Evolutionary conservation across 2,329 filamentous ascomycete genomes (phyloP).

Genomic region (Diaporthe amygdali): DNA sequence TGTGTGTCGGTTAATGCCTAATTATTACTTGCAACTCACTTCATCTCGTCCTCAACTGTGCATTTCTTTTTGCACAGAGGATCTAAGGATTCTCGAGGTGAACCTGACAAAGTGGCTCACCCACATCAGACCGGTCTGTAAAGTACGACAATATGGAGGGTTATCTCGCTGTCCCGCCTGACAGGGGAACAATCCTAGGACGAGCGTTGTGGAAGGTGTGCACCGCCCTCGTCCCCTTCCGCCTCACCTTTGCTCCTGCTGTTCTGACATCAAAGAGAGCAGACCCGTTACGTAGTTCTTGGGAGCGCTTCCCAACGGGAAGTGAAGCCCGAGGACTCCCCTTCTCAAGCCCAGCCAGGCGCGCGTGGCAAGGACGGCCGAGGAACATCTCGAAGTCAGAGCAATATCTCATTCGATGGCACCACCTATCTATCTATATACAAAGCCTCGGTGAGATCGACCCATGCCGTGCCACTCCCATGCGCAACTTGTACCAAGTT

Average conservation of each 20-base stretch:
- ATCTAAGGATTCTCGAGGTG: not conserved
- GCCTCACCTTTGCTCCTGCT: not conserved
- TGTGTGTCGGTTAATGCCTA: conserved; percentile 20
- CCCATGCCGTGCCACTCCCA: not conserved
- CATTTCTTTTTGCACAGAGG: not conserved
- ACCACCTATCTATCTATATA: conserved; percentile 58
- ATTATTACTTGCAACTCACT: not conserved
- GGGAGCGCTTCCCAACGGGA: conserved; percentile 48
- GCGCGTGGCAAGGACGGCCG: conserved; percentile 44
- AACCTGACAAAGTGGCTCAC: conserved; percentile 12
- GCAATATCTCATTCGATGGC: conserved; percentile 37
- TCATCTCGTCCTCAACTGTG: not conserved
- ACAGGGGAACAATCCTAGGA: conserved; percentile 57
- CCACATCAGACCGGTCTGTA: not conserved
- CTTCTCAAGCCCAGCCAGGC: conserved; percentile 44
- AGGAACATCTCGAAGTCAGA: conserved; percentile 35
- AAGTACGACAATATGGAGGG: conserved; percentile 49
- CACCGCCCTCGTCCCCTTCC: conserved; percentile 9
- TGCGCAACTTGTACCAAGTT: not conserved
- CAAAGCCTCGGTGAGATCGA: conserved; percentile 41
- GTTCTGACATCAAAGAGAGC: conserved; percentile 15
- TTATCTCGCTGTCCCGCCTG: conserved; percentile 53
- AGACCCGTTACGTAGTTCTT: conserved; percentile 66
- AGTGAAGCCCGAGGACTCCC: conserved; percentile 32
- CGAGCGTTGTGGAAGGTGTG: conserved; percentile 58